Evolutionary conservation across 1,284 basidiomycete species (phyloP).

Genomic region (Puccinia triticina): DNA sequence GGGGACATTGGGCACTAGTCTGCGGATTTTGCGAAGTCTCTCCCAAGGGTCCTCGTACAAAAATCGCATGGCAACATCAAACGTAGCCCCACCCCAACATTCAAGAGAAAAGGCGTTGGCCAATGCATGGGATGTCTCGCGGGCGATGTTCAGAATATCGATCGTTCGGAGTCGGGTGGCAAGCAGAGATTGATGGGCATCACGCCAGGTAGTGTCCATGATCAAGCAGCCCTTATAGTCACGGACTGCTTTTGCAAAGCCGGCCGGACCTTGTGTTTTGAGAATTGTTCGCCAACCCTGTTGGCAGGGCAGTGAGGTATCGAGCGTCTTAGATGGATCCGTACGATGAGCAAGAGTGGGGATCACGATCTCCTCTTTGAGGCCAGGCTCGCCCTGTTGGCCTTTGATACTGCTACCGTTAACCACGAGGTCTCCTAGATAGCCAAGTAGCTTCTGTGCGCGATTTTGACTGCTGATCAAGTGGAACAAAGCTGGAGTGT

Average conservation of each 20-base stretch:
- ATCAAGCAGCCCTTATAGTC: conserved; percentile 83
- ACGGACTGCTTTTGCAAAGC: conserved; percentile 96
- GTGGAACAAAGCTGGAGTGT: conserved; percentile 98
- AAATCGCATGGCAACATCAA: conserved; percentile 99
- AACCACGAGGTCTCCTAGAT: conserved; percentile 96
- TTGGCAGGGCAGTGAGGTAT: conserved; percentile 79
- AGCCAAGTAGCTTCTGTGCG: conserved; percentile 94
- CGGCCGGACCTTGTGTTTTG: conserved; percentile 94
- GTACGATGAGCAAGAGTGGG: conserved; percentile 79
- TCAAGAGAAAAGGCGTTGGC: conserved; percentile 95
- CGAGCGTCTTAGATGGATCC: conserved; percentile 73
- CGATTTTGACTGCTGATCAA: conserved; percentile 97
- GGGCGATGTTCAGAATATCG: conserved; percentile 98
- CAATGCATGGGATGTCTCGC: conserved; percentile 92
- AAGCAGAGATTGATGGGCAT: conserved; percentile 96
- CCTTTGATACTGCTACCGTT: conserved; percentile 97
- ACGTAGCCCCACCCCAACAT: conserved; percentile 99
- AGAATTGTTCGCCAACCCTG: conserved; percentile 98
- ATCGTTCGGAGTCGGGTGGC: conserved; percentile 94
- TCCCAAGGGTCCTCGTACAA: conserved; percentile 99
- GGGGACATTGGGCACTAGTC: conserved; percentile 97
- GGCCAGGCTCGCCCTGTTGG: conserved; percentile 81
- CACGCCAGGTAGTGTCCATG: conserved; percentile 95
- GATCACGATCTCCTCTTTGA: conserved; percentile 84
- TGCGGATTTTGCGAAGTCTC: conserved; percentile 86